Conservation (phyloP, 108 stramenopile species). For the Ochromonas danica region DNA sequence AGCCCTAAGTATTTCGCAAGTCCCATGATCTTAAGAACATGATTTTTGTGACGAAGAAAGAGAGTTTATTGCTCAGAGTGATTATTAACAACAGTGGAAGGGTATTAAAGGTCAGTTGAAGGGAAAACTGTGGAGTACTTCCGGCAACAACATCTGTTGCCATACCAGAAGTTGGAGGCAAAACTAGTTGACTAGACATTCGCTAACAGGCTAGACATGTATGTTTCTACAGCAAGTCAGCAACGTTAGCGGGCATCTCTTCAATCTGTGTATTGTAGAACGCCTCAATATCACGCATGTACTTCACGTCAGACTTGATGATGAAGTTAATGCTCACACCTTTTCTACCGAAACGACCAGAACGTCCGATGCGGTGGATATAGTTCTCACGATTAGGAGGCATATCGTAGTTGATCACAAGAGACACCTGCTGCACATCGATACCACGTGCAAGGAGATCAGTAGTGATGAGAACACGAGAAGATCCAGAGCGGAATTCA, state of each 20-base stretch:
- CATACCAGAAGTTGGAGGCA: no score
- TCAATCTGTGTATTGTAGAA: constrained; percentile 98
- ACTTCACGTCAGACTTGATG: constrained; percentile 91
- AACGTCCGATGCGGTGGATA: constrained; percentile 99
- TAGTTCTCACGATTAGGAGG: constrained; percentile 99
- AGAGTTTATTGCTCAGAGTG: no score
- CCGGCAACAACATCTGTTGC: no score
- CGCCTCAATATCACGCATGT: constrained; percentile 97
- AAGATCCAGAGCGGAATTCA: constrained; percentile 98
- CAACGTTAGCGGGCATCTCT: constrained; percentile 79
- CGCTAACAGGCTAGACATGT: no score
- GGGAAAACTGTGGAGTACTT: no score
- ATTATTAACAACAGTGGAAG: no score
- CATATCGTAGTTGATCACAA: constrained; percentile 99
- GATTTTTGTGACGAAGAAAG: no score
- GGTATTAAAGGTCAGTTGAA: no score
- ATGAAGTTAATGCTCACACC: constrained; percentile 99
- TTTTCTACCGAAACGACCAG: constrained; percentile 99
- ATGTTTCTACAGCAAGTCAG: constrained; percentile 61
- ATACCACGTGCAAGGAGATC: constrained; percentile 79
- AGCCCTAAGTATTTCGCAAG: no score
- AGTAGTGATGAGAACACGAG: constrained; percentile 99
- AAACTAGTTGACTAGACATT: no score
- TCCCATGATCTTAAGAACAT: no score
- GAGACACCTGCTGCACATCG: constrained; percentile 95